Base-by-base conservation (phyloP, 108 stramenopile genomes). In the Skeletonema tropicum region DNA sequence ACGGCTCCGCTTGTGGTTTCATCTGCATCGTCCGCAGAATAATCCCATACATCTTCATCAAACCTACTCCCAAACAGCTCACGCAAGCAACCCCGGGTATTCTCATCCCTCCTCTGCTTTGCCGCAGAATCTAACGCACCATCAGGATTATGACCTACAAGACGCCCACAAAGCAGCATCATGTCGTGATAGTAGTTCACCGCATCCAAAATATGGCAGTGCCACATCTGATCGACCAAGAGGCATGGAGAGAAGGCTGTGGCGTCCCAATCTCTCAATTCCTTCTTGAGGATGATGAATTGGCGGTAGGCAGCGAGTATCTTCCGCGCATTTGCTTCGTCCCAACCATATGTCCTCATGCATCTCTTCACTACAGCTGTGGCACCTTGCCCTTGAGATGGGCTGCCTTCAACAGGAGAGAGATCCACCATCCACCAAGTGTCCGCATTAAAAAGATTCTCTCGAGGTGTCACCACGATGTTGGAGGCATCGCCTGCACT, bases 221-320 rank as follows among this genome's bases (percentile, higher is more conserved):
- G 88, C 90, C 90, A 91, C 88, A 91, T 89, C 69, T 87, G 84
- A 29, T 84, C 82, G 57, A 91, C 87, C 55, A 86, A 75, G 36
- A 76, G 21, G 13, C 88, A 83, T 25, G 90, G 86, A 14, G 87
- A 75, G 61, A 91, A 64, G 64, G 82, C 80, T 15, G 62, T 59
- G 23, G 71, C 86, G 19, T 91, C 72, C 86, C 86, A 91, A 77
- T 91, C 90, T 48, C 83, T 68, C 83, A 85, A 72, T 19, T 82
- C 80, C 11, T 87, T 87, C 71, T 91, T 91, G 48, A 91, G 80
- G 15, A 84, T 71, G 66, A 91, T 81, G 66, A 91, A 91, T 58
- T 89, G 87, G 25, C 85, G 74, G 80, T 91, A 91, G 35, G 86
- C 85, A 26, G 71, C 71, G 48, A 91, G 74, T 29, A 82, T 80